These are phyloP conservation scores for Lumnitzera littorea DNA, from an alignment of 345 rosid species.

Conservation along the genomic window DNA sequence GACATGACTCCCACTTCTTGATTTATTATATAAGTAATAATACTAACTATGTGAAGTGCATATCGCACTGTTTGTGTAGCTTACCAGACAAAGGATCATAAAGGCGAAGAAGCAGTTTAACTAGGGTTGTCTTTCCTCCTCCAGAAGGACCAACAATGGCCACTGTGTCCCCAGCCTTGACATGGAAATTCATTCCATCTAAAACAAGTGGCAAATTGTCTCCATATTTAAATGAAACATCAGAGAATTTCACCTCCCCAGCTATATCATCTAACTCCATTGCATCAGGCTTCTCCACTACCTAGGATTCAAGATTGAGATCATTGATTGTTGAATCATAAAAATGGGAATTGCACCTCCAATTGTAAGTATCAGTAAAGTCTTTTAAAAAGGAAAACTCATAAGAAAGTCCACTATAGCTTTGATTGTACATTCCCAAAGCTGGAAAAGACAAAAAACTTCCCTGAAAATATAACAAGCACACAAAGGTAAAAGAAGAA, in stretches of 20 bases:
- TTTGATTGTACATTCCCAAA: too few relatives aligned
- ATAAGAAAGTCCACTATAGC: too few relatives aligned
- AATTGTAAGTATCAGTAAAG: too few relatives aligned
- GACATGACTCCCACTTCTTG: too few relatives aligned
- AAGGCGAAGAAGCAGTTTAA: constrained; percentile 88
- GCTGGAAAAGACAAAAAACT: too few relatives aligned
- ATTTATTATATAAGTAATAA: neutral
- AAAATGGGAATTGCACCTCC: too few relatives aligned
- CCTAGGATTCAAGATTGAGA: constrained; percentile 25
- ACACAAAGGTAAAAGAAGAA: too few relatives aligned
- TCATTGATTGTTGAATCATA: too few relatives aligned
- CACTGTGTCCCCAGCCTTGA: constrained; percentile 87
- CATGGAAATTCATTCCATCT: constrained; percentile 64
- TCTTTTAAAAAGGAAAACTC: too few relatives aligned
- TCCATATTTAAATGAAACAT: constrained; percentile 61
- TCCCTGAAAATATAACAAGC: too few relatives aligned
- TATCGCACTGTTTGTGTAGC: constrained; percentile 4
- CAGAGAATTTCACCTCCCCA: constrained; percentile 68
- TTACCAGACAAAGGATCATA: constrained; percentile 75
- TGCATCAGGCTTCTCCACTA: constrained; percentile 51
- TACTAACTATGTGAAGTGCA: neutral
- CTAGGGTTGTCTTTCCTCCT: constrained; percentile 95
- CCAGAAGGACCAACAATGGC: constrained; percentile 96
- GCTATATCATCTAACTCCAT: constrained; percentile 42
- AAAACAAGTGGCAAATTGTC: constrained; percentile 50